Percentiles rank a stretch among this genome's conserved stretches.
Conservation (phyloP, 805 yeast genomes). For the Yarrowia sp. region DNA sequence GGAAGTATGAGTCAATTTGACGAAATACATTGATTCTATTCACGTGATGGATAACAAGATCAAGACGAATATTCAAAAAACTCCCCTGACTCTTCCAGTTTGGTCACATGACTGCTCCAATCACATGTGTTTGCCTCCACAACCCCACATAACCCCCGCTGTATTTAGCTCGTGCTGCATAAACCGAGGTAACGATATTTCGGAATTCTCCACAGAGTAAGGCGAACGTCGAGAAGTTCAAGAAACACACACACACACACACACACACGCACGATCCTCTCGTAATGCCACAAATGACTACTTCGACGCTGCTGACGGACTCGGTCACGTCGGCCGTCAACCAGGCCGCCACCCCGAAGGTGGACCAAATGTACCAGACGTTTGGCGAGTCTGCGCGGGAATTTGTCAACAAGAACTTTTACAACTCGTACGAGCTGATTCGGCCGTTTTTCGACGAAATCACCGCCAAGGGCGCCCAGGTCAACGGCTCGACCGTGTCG, state of each 20-base stretch:
- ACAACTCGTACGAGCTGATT: slow-evolving; percentile 34
- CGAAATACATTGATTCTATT: no score
- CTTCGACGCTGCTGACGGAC: slow-evolving; percentile 12
- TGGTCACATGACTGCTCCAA: neutral
- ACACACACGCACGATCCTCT: neutral
- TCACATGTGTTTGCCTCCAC: slow-evolving; percentile 13
- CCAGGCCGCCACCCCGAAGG: slow-evolving; percentile 6
- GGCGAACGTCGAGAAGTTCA: no score
- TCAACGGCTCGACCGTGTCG: slow-evolving; percentile 1
- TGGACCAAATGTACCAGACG: slow-evolving; percentile 34
- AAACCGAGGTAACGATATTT: slow-evolving; percentile 16
- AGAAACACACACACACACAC: neutral
- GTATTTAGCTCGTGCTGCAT: slow-evolving; percentile 11
- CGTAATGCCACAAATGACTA: slow-evolving; percentile 24
- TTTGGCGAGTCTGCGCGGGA: slow-evolving; percentile 38
- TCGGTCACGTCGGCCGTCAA: slow-evolving; percentile 9
- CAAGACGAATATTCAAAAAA: no score
- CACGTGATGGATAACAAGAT: no score
- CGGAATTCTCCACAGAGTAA: no score
- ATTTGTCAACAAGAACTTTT: slow-evolving; percentile 39
- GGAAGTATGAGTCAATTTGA: no score
- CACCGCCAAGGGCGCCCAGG: slow-evolving; percentile 13
- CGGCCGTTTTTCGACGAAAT: slow-evolving; percentile 36
- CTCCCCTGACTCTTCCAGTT: no score
- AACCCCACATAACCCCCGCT: slow-evolving; percentile 25